Conservation (phyloP, 2,329 filamentous ascomycete genomes). For the Graphiopsis chlorocephala region DNA sequence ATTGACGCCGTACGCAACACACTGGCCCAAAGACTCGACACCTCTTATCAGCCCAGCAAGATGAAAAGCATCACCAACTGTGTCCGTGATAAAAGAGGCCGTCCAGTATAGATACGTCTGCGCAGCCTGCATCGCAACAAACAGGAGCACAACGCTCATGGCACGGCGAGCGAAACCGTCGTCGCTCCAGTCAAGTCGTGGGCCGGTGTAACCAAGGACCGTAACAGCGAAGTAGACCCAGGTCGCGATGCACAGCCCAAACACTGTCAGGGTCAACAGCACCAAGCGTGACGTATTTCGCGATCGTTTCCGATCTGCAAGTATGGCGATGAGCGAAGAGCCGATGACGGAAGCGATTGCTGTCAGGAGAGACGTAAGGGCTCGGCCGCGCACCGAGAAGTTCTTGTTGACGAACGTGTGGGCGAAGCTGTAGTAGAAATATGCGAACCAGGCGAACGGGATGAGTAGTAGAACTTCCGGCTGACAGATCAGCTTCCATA, state of each 20-base stretch:
- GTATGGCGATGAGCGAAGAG: neutral
- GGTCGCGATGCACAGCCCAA: neutral
- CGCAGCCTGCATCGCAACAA: neutral
- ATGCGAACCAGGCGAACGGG: neutral
- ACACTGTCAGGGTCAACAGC: neutral
- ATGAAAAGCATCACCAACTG: neutral
- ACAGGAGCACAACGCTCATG: neutral
- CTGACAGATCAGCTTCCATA: neutral
- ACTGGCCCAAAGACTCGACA: neutral
- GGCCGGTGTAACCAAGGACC: neutral
- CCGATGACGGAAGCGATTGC: neutral
- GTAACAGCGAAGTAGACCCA: neutral
- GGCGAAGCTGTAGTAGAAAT: neutral
- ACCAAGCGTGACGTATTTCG: neutral
- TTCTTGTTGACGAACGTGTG: neutral
- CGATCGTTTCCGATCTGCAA: neutral
- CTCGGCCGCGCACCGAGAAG: neutral
- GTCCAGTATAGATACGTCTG: neutral
- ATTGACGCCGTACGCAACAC: neutral
- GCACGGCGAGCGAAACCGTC: neutral
- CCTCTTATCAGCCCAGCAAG: neutral
- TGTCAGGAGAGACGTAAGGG: neutral
- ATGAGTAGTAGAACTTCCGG: neutral
- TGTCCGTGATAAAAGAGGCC: neutral
- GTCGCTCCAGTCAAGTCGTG: neutral